A percentile compares a stretch with the other conserved stretches of the same genome.
These are phyloP conservation scores for Verticillium dahliae DNA, from an alignment of 2,329 filamentous ascomycete genomes.

Conservation along the genomic window DNA sequence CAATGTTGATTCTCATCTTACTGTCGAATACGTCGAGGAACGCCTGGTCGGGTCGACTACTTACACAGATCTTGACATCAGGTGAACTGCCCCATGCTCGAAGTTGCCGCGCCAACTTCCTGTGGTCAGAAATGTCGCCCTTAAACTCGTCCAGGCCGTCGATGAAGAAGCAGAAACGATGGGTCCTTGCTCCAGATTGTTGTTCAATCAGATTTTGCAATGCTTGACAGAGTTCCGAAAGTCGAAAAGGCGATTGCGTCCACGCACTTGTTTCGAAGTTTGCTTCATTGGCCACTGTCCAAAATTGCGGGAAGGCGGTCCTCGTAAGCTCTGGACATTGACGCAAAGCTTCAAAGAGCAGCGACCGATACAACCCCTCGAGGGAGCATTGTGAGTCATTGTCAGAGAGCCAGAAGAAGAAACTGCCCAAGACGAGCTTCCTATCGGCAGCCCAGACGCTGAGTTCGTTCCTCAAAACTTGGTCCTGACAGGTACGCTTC, in stretches of 20 bases:
- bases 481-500: background rate
- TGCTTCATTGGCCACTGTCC: background rate
- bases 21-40: background rate
- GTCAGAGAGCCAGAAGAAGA: conserved; percentile 11
- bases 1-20: background rate
- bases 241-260: background rate
- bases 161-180: conserved; percentile 7
- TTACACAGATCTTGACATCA: conserved; percentile 2
- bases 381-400: conserved; percentile 9
- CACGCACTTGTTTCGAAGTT: background rate
- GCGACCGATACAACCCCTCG: conserved; percentile 12
- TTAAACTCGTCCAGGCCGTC: conserved; percentile 5
- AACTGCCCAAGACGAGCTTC: conserved; percentile 3
- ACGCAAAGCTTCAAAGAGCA: conserved; percentile 11
- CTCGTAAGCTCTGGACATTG: conserved; percentile 11
- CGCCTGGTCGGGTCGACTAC: conserved; percentile 1
- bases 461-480: background rate
- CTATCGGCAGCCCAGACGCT: background rate
- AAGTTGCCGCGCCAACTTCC: background rate
- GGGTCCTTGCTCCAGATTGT: background rate
- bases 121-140: background rate
- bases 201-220: background rate
- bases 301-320: conserved; percentile 6
- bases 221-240: background rate
- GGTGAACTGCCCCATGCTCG: background rate